Conservation (phyloP, 1,284 basidiomycete genomes). For the Moesziomyces aphidis region DNA sequence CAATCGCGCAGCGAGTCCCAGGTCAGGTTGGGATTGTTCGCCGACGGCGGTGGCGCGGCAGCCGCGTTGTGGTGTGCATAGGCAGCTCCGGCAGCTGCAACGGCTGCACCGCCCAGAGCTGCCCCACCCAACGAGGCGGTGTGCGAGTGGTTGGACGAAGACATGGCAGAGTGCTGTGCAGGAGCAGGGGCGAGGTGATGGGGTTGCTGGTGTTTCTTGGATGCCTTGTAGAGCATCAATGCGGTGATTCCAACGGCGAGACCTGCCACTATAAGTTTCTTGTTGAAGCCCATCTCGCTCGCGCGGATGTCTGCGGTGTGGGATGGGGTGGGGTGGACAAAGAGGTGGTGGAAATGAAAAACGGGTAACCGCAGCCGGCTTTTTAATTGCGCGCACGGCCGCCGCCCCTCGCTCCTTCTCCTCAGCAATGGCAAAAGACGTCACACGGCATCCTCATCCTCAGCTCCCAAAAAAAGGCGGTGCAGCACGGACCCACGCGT, state of each 20-base stretch:
- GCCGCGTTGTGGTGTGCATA: slow-evolving; percentile 24
- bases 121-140: slow-evolving; percentile 25
- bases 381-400: no score
- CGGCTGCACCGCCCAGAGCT: slow-evolving; percentile 37
- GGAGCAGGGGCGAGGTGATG: slow-evolving; percentile 6
- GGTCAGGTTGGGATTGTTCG: slow-evolving; percentile 33
- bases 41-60: background rate
- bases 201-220: slow-evolving; percentile 53
- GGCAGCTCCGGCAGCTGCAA: slow-evolving; percentile 43
- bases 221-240: slow-evolving; percentile 51
- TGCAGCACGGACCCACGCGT: slow-evolving; percentile 11
- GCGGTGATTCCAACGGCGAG: slow-evolving; percentile 56
- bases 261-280: slow-evolving; percentile 59
- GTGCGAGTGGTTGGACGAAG: slow-evolving; percentile 16
- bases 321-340: no score
- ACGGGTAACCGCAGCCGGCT: no score
- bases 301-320: no score
- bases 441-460: slow-evolving; percentile 1
- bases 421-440: background rate
- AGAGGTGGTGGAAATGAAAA: no score
- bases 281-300: slow-evolving; percentile 52
- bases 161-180: slow-evolving; percentile 4
- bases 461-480: slow-evolving; percentile 7
- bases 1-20: slow-evolving; percentile 50
- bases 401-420: no score